phyloP scores from a whole-genome alignment of 2,329 filamentous ascomycete species.

The Pseudocercospora cruenta region DNA sequence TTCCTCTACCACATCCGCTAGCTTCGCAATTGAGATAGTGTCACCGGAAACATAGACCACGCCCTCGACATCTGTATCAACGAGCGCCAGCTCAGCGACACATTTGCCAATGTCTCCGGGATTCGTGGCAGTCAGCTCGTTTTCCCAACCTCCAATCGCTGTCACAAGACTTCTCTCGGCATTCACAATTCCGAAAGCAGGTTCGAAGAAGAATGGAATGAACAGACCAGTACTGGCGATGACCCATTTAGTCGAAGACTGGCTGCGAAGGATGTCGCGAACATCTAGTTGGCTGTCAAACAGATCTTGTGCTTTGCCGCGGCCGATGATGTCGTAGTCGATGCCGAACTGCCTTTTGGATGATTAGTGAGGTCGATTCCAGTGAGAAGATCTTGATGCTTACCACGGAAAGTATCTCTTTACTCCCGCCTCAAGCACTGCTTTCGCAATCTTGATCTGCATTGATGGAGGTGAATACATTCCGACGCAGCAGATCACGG shows the following conservation, averaged over 20 bases:
- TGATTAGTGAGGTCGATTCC: not conserved
- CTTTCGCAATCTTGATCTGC: constrained; percentile 61
- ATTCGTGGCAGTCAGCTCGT: constrained; percentile 64
- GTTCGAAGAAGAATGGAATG: constrained; percentile 69
- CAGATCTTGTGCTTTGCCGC: constrained; percentile 62
- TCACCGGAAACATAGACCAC: constrained; percentile 66
- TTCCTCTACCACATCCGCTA: constrained; percentile 56
- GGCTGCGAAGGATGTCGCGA: constrained; percentile 54
- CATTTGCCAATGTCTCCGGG: constrained; percentile 66
- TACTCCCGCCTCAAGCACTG: constrained; percentile 57
- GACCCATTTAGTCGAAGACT: constrained; percentile 56
- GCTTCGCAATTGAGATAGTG: constrained; percentile 59
- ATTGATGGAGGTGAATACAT: constrained; percentile 60
- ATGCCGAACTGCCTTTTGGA: constrained; percentile 63
- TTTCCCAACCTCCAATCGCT: constrained; percentile 65
- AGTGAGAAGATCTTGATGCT: not conserved
- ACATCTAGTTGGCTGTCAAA: constrained; percentile 71
- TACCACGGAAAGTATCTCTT: constrained; percentile 66
- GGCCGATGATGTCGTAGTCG: constrained; percentile 68
- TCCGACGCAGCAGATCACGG: constrained; percentile 64
- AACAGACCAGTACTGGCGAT: constrained; percentile 73
- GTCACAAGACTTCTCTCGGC: constrained; percentile 31
- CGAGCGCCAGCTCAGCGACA: constrained; percentile 60
- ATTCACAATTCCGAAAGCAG: constrained; percentile 66
- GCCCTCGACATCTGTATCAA: constrained; percentile 41